A percentile compares a stretch with the other conserved stretches of the same genome.
Conservation (phyloP, 177 flowering plant genomes). For the Vitis hybrid region DNA sequence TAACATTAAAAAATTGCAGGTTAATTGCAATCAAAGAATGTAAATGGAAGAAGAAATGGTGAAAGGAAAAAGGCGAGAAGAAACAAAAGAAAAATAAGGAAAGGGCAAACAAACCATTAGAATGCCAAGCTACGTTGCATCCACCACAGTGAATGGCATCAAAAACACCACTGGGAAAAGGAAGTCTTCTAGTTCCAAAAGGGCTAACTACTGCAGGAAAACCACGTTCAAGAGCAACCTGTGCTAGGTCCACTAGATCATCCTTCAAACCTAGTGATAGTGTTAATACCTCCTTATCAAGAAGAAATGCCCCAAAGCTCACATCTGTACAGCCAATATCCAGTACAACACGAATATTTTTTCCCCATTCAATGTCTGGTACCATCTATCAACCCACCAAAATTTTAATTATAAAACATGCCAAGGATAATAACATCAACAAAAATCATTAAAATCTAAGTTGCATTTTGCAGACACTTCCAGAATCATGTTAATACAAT, state of each 20-base stretch:
- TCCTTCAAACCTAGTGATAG: conserved; percentile 83
- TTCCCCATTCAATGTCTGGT: conserved; percentile 99
- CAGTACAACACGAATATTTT: conserved; percentile 80
- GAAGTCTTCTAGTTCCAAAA: conserved; percentile 70
- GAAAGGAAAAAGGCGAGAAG: not conserved
- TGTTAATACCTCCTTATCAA: conserved; percentile 79
- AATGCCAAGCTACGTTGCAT: conserved; percentile 84
- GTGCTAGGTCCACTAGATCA: conserved; percentile 82
- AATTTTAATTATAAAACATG: conserved; percentile 7
- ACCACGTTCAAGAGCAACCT: conserved; percentile 93
- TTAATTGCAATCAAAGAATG: not conserved
- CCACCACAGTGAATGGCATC: conserved; percentile 91
- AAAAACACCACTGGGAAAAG: conserved; percentile 89
- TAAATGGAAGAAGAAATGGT: not conserved
- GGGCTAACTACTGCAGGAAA: conserved; percentile 79
- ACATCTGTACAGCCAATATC: conserved; percentile 85
- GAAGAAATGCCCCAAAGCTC: conserved; percentile 73
- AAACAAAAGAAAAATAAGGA: not conserved
- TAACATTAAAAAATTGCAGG: not conserved
- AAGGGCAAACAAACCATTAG: conserved; percentile 58
- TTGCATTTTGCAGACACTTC: not conserved
- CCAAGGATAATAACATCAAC: not conserved
- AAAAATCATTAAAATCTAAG: not conserved
- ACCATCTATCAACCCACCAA: conserved; percentile 63
- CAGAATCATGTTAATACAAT: not conserved